These are phyloP conservation scores for Phytophthora cryptogea DNA, from an alignment of 352 stramenopile species.

Conservation along the genomic window DNA sequence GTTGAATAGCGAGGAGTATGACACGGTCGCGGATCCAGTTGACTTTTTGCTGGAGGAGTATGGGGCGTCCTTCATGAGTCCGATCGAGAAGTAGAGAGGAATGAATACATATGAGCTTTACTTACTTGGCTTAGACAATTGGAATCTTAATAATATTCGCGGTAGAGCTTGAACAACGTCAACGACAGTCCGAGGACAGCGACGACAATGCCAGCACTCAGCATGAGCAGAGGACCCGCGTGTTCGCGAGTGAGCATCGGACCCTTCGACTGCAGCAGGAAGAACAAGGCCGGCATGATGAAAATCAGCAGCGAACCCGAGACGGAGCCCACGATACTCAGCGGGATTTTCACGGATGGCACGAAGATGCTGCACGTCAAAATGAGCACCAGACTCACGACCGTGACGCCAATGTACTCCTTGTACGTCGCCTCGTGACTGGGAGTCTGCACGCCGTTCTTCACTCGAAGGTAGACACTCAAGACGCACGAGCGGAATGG, in stretches of 20 bases:
- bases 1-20: conserved; percentile 42
- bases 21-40: conserved; percentile 46
- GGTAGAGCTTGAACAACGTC: conserved; percentile 49
- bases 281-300: conserved; percentile 82
- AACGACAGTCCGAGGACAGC: conserved; percentile 43
- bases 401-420: conserved; percentile 55
- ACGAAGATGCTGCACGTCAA: conserved; percentile 75
- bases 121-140: conserved; percentile 16
- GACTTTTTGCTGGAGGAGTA: conserved; percentile 57
- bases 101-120: conserved; percentile 24
- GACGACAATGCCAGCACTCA: conserved; percentile 51
- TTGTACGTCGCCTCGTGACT: conserved; percentile 53
- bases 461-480: conserved; percentile 67
- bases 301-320: conserved; percentile 83
- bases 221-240: conserved; percentile 63
- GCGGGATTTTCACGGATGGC: conserved; percentile 74
- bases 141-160: conserved; percentile 41
- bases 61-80: conserved; percentile 37
- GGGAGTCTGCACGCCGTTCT: conserved; percentile 70
- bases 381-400: conserved; percentile 63
- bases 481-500: conserved; percentile 78
- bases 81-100: conserved; percentile 9
- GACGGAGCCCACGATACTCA: conserved; percentile 79
- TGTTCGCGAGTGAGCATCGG: conserved; percentile 49
- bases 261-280: conserved; percentile 56